A percentile compares a stretch with the other conserved stretches of the same genome.
Conservation (phyloP, 2,329 filamentous ascomycete genomes). For the Aschersonia sp. region DNA sequence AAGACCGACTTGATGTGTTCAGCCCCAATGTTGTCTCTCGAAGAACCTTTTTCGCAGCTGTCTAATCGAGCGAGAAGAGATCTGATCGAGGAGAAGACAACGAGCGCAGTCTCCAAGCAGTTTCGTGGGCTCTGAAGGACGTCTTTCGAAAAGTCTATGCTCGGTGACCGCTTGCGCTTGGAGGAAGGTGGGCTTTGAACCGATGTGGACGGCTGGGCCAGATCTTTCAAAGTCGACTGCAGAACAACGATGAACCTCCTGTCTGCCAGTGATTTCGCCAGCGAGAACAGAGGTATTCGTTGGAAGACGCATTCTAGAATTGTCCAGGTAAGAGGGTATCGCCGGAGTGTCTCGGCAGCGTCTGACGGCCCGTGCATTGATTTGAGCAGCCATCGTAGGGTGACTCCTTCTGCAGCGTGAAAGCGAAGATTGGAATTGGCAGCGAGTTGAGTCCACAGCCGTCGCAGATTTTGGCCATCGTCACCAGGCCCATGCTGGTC, state of each 20-base stretch:
- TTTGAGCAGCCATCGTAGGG: conserved; percentile 49
- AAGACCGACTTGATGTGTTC: conserved; percentile 46
- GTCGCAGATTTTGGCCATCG: conserved; percentile 30
- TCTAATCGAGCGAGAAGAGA: conserved; percentile 31
- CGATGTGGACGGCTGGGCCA: conserved; percentile 21
- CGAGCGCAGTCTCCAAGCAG: conserved; percentile 31
- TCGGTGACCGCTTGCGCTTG: conserved; percentile 31
- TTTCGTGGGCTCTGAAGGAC: conserved; percentile 22
- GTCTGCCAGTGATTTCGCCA: conserved; percentile 59
- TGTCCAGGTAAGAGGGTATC: conserved; percentile 44
- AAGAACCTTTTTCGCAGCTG: conserved; percentile 15
- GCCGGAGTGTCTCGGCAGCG: conserved; percentile 35
- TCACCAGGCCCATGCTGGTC: conserved; percentile 33
- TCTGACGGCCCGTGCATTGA: conserved; percentile 35
- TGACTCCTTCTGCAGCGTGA: conserved; percentile 40
- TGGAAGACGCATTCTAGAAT: conserved; percentile 46
- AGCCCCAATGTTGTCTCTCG: conserved; percentile 35
- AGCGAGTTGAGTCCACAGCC: conserved; percentile 34
- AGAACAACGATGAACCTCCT: conserved; percentile 53
- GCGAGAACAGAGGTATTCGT: conserved; percentile 52
- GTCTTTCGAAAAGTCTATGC: conserved; percentile 22
- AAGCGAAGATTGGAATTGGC: conserved; percentile 26
- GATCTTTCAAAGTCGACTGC: conserved; percentile 49
- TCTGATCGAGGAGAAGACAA: conserved; percentile 31
- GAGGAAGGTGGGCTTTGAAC: conserved; percentile 11